A percentile compares a stretch with the other conserved stretches of the same genome.
phyloP scores from a whole-genome alignment of 345 rosid genomes.

The Moringa oleifera region DNA sequence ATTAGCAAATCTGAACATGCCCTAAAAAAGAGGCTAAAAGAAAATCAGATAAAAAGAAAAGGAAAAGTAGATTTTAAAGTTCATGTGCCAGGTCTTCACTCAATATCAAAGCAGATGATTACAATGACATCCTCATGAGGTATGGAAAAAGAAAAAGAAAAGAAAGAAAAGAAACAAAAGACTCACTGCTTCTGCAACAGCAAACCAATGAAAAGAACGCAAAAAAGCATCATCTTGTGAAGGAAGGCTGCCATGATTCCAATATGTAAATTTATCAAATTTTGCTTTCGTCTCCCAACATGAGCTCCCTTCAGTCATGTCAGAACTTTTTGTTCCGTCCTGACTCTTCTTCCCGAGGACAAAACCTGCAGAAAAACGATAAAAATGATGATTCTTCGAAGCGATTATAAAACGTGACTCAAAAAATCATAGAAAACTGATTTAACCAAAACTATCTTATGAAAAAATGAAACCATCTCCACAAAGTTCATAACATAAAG shows the following conservation, averaged over 20 bases:
- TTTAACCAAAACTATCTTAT: background rate
- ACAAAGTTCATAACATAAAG: background rate
- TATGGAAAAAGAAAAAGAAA: background rate
- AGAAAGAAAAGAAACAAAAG: too few relatives aligned
- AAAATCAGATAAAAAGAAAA: background rate
- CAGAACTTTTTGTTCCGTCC: slow-evolving; percentile 46
- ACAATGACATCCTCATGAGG: too few relatives aligned
- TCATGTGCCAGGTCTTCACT: background rate
- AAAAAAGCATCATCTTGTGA: slow-evolving; percentile 66
- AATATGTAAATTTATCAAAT: slow-evolving; percentile 66
- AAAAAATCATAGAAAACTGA: background rate
- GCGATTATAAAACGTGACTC: background rate
- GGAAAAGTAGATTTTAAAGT: background rate
- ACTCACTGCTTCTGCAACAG: slow-evolving; percentile 74
- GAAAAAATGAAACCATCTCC: background rate
- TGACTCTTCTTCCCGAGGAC: slow-evolving; percentile 57
- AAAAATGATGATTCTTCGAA: slow-evolving; percentile 4
- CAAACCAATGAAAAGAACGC: slow-evolving; percentile 71
- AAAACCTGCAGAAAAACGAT: slow-evolving; percentile 46
- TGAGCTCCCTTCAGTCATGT: slow-evolving; percentile 24
- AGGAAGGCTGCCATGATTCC: slow-evolving; percentile 85
- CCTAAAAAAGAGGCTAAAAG: too few relatives aligned
- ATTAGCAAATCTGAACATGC: too few relatives aligned
- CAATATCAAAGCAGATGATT: too few relatives aligned
- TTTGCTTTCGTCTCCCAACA: slow-evolving; percentile 74